phyloP scores from a whole-genome alignment of 1,139 yeast genomes.

The Geotrichum candidum region DNA sequence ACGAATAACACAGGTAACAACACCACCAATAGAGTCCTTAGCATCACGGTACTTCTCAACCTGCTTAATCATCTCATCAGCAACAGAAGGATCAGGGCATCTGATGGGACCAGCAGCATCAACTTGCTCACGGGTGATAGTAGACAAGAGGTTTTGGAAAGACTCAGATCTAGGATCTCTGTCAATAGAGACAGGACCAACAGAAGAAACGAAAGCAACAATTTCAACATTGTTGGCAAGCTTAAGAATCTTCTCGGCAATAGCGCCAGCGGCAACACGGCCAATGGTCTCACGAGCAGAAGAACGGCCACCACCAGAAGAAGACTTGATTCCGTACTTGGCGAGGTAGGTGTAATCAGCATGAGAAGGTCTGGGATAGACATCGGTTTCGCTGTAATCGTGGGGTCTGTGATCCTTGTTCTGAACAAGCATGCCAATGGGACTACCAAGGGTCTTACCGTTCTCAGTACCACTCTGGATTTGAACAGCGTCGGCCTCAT shows the following conservation, averaged over 20 bases:
- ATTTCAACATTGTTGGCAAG: conserved; percentile 82
- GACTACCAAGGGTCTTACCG: conserved; percentile 89
- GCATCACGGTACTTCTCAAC: conserved; percentile 83
- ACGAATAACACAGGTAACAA: conserved; percentile 93
- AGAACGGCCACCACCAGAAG: conserved; percentile 96
- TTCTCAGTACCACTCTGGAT: conserved; percentile 93
- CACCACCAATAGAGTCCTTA: conserved; percentile 94
- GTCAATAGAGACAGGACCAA: conserved; percentile 72
- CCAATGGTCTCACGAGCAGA: conserved; percentile 98
- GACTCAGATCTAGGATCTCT: conserved; percentile 60
- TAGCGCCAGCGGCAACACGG: conserved; percentile 97
- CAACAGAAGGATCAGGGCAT: conserved; percentile 74
- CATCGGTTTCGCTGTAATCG: conserved; percentile 90
- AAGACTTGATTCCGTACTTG: conserved; percentile 87
- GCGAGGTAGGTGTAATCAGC: conserved; percentile 91
- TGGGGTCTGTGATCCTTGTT: conserved; percentile 96
- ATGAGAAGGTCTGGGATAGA: conserved; percentile 95
- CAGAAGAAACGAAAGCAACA: conserved; percentile 91
- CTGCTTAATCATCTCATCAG: conserved; percentile 75
- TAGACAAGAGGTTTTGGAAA: conserved; percentile 61
- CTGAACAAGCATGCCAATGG: conserved; percentile 85
- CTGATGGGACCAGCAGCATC: conserved; percentile 87
- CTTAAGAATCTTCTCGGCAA: conserved; percentile 83
- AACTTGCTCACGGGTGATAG: conserved; percentile 80
- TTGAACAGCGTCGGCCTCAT: conserved; percentile 86